These are phyloP conservation scores for Aspergillus vadensis DNA, from an alignment of 2,329 filamentous ascomycete species.

Conservation along the genomic window DNA sequence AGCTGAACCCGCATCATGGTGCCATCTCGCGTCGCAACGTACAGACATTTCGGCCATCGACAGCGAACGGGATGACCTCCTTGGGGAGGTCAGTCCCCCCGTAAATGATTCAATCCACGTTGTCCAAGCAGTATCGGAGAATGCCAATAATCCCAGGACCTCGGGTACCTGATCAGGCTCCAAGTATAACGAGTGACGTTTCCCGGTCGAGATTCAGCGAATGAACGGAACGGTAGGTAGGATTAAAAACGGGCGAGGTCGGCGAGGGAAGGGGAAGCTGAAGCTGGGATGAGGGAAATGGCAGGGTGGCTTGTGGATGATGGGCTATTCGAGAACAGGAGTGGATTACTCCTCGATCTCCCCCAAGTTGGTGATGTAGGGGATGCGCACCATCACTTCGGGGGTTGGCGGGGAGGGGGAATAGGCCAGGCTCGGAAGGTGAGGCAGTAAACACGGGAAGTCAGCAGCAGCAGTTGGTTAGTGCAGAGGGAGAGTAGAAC, in stretches of 20 bases:
- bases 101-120: constrained; percentile 40
- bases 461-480: not conserved
- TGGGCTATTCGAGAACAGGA: constrained; percentile 12
- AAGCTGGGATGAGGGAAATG: not conserved
- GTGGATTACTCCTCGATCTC: constrained; percentile 19
- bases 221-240: not conserved
- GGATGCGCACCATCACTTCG: constrained; percentile 25
- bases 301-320: not conserved
- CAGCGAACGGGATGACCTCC: constrained; percentile 42
- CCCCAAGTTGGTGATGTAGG: constrained; percentile 22
- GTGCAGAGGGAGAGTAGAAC: constrained; percentile 2
- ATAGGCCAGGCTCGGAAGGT: constrained; percentile 12
- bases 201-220: constrained; percentile 1
- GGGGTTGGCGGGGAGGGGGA: constrained; percentile 20
- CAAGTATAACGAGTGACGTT: constrained; percentile 1
- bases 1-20: constrained; percentile 16
- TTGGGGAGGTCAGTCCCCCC: constrained; percentile 45
- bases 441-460: constrained; percentile 19
- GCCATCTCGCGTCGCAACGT: constrained; percentile 27
- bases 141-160: not conserved
- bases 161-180: constrained; percentile 17
- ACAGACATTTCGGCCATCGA: constrained; percentile 35
- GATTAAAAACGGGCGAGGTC: not conserved
- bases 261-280: not conserved
- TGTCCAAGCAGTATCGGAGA: constrained; percentile 27